Conservation (phyloP, 805 yeast genomes). For the Candida ponderosae region DNA sequence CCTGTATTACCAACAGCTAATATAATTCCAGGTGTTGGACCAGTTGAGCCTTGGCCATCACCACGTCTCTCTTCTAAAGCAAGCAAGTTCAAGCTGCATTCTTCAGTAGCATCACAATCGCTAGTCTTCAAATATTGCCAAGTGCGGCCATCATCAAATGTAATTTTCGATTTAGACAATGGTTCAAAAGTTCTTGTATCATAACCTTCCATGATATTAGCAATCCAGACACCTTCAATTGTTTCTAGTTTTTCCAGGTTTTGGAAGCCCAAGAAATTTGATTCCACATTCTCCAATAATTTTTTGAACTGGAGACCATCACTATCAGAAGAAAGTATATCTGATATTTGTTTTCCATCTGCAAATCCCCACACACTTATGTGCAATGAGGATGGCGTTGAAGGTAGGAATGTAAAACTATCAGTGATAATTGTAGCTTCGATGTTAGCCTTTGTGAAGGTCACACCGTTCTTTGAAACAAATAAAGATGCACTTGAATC, state of each 20-base stretch:
- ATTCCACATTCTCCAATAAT: conserved; percentile 31
- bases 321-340: conserved; percentile 30
- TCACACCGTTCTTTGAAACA: conserved; percentile 25
- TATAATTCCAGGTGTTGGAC: conserved; percentile 37
- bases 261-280: conserved; percentile 18
- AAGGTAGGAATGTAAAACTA: conserved; percentile 23
- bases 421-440: conserved; percentile 12
- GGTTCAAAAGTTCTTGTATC: conserved; percentile 11
- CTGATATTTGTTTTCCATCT: conserved; percentile 16
- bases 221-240: conserved; percentile 63
- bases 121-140: conserved; percentile 23
- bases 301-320: conserved; percentile 45
- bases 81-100: conserved; percentile 27
- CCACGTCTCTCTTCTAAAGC: conserved; percentile 25
- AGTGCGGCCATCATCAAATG: conserved; percentile 32
- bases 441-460: conserved; percentile 27
- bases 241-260: conserved; percentile 35
- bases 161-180: conserved; percentile 23
- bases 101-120: conserved; percentile 20
- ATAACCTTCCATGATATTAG: conserved; percentile 25
- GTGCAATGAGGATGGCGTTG: conserved; percentile 33
- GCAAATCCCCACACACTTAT: conserved; percentile 22
- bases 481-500: conserved; percentile 16
- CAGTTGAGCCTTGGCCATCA: conserved; percentile 19
- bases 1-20: conserved; percentile 35